Conservation (phyloP, 2,329 filamentous ascomycete genomes). For the Pseudogymnoascus verrucosus region DNA sequence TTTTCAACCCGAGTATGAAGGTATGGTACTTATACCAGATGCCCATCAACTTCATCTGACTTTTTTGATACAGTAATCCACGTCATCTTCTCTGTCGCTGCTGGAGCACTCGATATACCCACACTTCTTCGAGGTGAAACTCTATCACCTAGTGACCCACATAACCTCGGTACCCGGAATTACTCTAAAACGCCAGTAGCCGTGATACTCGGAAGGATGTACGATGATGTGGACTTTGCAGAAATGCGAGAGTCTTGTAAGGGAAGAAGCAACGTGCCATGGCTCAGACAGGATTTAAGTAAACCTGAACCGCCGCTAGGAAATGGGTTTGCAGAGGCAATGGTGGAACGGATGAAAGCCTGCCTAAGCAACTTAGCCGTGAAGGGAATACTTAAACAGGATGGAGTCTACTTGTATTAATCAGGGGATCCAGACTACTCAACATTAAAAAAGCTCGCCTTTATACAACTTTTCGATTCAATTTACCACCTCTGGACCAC, state of each 20-base stretch:
- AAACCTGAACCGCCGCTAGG: conserved; percentile 15
- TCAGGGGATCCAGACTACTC: background rate
- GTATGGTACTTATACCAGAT: background rate
- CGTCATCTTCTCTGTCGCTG: conserved; percentile 8
- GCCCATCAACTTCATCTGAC: background rate
- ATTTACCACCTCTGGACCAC: background rate
- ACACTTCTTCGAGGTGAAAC: conserved; percentile 8
- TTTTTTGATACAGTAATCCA: conserved; percentile 13
- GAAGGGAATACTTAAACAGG: conserved; percentile 14
- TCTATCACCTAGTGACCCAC: conserved; percentile 5
- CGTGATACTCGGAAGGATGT: conserved; percentile 12
- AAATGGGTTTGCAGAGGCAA: conserved; percentile 16
- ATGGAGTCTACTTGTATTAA: conserved; percentile 17
- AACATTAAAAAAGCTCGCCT: background rate
- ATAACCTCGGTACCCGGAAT: conserved; percentile 13
- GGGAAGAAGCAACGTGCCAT: conserved; percentile 16
- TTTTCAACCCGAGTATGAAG: background rate
- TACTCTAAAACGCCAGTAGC: conserved; percentile 10
- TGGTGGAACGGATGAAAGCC: conserved; percentile 16
- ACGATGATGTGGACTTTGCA: conserved; percentile 14
- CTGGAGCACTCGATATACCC: conserved; percentile 10
- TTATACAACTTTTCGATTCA: background rate
- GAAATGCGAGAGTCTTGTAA: conserved; percentile 14
- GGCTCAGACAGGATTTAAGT: conserved; percentile 17
- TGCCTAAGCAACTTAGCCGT: conserved; percentile 15